These are phyloP conservation scores for Puccinia polysora DNA, from an alignment of 1,284 basidiomycete genomes.

Conservation along the genomic window DNA sequence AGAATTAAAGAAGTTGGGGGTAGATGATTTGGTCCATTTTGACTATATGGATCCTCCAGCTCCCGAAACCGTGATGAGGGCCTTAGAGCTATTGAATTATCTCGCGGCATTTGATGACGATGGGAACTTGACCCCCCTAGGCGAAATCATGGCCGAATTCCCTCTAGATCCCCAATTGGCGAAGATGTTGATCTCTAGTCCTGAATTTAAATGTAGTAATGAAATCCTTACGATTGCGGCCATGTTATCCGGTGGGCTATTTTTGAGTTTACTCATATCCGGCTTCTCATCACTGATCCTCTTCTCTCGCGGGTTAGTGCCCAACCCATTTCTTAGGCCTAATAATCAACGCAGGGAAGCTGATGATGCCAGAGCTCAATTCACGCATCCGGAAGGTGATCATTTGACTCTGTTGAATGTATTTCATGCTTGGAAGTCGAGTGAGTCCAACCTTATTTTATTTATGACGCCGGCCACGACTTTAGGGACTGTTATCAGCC, in stretches of 20 bases:
- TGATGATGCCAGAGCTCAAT: slow-evolving; percentile 80
- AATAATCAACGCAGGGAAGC: slow-evolving; percentile 81
- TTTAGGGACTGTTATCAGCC: background rate
- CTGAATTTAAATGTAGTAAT: slow-evolving; percentile 92
- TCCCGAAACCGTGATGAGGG: slow-evolving; percentile 96
- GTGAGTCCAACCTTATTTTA: slow-evolving; percentile 56
- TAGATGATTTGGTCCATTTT: slow-evolving; percentile 64
- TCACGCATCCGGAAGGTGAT: slow-evolving; percentile 90
- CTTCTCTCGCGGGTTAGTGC: slow-evolving; percentile 59
- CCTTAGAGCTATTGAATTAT: slow-evolving; percentile 88
- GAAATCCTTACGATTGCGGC: slow-evolving; percentile 92
- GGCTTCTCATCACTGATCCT: background rate
- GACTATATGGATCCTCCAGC: slow-evolving; percentile 97
- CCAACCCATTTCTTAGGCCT: slow-evolving; percentile 88
- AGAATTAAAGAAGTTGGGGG: slow-evolving; percentile 87
- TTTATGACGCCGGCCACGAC: background rate
- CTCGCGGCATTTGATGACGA: slow-evolving; percentile 90
- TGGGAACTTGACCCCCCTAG: slow-evolving; percentile 80
- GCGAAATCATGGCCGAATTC: slow-evolving; percentile 93
- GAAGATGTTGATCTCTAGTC: slow-evolving; percentile 88
- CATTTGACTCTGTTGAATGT: slow-evolving; percentile 93
- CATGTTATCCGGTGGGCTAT: slow-evolving; percentile 76
- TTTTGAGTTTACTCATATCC: background rate
- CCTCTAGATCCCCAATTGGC: slow-evolving; percentile 95
- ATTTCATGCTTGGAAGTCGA: slow-evolving; percentile 84